Base-by-base conservation (phyloP, 257 asterid genomes). In the Ocimum tenuiflorum region DNA sequence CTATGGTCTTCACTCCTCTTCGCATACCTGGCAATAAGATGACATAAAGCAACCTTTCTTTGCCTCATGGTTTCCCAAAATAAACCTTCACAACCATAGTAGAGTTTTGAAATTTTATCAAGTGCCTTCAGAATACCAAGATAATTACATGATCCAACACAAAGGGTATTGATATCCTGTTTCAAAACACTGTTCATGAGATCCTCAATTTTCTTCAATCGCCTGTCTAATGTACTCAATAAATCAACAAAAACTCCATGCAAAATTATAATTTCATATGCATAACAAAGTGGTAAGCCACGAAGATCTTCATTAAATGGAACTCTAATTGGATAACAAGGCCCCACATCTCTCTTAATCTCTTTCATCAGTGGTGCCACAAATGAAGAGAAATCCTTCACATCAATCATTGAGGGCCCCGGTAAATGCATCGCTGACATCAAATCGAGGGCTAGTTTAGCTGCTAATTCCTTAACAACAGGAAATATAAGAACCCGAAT, bases 111-210 rank as follows among this genome's bases (percentile, higher is more conserved):
- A 22, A 86, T 72, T 48, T 78, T 65, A 80, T 80, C 58, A 29
- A 94, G 80, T 57, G 84, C 95, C 83, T 85, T 90, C 79, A 94
- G 59, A 57, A 88, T 79, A 2, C 83, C 69, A 66, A 90, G 83
- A 78, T 87, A 81, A 55, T 91, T 95, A 42, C 76, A 70, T 72
- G 83, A 83, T 57, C 86, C 88, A 50, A 74, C 61, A 29, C 66
- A 60, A 61, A 69, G 74, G 48, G 53, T 67, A 45, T 68, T 86
- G 15, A 55, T 58, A 33, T 54, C 80, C 58, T 66, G 76, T 67
- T 77, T 78, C 72, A 38, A 81, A 41, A n/a, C 64, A 68, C 43
- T 33, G 27, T 64, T 77, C 67, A 83, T 54, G 55, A 17, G 69
- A 65, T 63, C 88, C 74, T 85, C 95, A 69, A 88, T 60, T 63